Evolutionary conservation across 2,329 filamentous ascomycete species (phyloP), one percentile per base, ranked within the genome.

Genomic region (Chrysoporthe austroafricana): DNA sequence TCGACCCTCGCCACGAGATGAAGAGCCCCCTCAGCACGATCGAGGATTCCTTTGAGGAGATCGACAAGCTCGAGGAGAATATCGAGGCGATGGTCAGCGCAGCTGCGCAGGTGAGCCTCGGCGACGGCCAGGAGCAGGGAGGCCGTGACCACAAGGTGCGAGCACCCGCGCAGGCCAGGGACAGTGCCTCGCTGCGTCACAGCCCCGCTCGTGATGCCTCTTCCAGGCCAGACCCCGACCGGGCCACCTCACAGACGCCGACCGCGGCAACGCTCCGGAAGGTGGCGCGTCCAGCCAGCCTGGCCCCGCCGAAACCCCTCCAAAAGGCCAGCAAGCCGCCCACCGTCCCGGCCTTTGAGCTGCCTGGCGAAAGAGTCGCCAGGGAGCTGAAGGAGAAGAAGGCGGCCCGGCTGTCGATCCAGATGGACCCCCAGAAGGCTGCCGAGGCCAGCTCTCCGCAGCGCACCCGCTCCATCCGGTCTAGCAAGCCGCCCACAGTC

Each of bases 41-140:
- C 62, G 88, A 90, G 73, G 88, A 90, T 73, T 89, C 87, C 1
- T 78, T 90, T 9, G 87, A 88, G 74, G 87, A 86, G 70, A 79
- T 90, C 26, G 88, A 90, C 73, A 80, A 81, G 69, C 79, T 90
- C 18, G 87, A 90, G 71, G 88, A 90, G 43, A 82, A 88, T 62
- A 79, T 90, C 11, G 87, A 90, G 71, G 85, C 82, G 1, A 79
- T 88, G 8, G 26, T 54, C 14, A 43, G 59, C 32, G 63, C 66
- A 44, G 67, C 69, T 21, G 59, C 69, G 21, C 64, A 44, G 7
- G 13, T 32, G 50, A 54, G 21, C 13, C 50, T 26, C 26, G 26
- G 26, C 26, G 26, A 26, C 26, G 26, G 26, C 26, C 26, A 26
- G 26, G 26, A 26, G 26, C 26, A 26, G 26, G 26, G 26, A 26